Evolutionary conservation across 2,329 filamentous ascomycete genomes (phyloP), one percentile per base, ranked within the genome.

Genomic region (Exophiala viscosa): DNA sequence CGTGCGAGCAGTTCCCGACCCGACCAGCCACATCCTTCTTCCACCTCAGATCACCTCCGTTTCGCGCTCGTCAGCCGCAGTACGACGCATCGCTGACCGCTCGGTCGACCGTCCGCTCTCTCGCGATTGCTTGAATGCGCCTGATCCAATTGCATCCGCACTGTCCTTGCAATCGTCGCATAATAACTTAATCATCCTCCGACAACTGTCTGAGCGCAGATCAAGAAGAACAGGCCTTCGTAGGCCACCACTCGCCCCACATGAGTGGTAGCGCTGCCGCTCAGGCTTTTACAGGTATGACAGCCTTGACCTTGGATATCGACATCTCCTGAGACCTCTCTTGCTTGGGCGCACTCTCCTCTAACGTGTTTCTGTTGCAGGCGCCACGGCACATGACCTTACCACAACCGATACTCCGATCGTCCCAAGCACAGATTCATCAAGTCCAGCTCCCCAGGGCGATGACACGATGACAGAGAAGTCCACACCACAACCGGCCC

Each of bases 241-340:
- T 43, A 49, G 60, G 59, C 55, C 61, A 56, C 23, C 52, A 18
- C 33, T 61, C 57, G 61, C 61, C 61, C 61, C 61, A 62, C 61
- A 64, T 64, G 61, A 64, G 61, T 57, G 57, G 60, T 50, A 62
- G 54, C 53, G 49, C 60, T 55, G 49, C 58, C 55, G 53, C 58
- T 57, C 61, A 60, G 49, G 54, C 60, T 54, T 56, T 52, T 34
- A 50, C 59, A 57, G 60, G 57, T 61, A 61, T 47, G 40, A 31
- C 28, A 45, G 51, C 40, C 43, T 51, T 41, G 56, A 23, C 38
- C 31, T 52, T 47, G 48, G 45, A 40, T 33, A 31, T 46, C 20
- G 32, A 54, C 17, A 35, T 50, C 14, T 50, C 36, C 47, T 42
- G 45, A 33, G 40, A 44, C 39, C 38, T 47, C 50, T 42, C 34